Conservation (phyloP, 345 rosid genomes). For the Litchi chinensis region DNA sequence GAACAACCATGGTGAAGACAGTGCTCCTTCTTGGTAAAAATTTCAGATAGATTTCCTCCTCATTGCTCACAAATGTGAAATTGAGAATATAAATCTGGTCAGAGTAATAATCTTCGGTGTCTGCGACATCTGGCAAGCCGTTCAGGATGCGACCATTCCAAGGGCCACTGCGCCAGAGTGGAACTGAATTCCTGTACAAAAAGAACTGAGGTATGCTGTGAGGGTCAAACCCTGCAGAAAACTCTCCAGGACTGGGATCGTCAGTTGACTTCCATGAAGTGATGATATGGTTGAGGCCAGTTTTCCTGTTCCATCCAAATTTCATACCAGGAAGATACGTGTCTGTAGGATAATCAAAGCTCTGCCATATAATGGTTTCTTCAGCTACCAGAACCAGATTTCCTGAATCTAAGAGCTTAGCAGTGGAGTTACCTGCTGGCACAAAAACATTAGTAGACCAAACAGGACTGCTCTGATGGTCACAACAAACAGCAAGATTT, state of each 20-base stretch:
- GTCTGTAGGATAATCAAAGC: constrained; percentile 70
- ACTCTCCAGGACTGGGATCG: constrained; percentile 55
- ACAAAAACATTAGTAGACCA: constrained; percentile 56
- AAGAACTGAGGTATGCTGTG: constrained; percentile 49
- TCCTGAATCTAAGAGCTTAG: constrained; percentile 55
- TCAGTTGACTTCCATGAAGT: constrained; percentile 54
- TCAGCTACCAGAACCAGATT: constrained; percentile 57
- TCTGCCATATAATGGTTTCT: constrained; percentile 53
- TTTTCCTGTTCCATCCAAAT: constrained; percentile 21
- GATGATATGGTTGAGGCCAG: constrained; percentile 36
- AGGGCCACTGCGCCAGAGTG: constrained; percentile 54
- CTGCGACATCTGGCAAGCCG: constrained; percentile 50
- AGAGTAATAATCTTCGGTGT: no score
- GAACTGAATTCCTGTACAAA: constrained; percentile 34
- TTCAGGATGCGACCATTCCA: constrained; percentile 70
- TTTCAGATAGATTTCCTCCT: background rate
- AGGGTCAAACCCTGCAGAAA: constrained; percentile 42
- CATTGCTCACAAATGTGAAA: background rate
- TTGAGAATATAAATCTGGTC: background rate
- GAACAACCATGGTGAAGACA: background rate
- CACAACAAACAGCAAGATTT: constrained; percentile 34
- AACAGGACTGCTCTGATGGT: constrained; percentile 28
- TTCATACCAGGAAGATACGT: constrained; percentile 50
- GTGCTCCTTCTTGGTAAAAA: background rate
- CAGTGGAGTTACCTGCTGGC: background rate